These are phyloP conservation scores for Melampsora abietis-canadensis DNA, from an alignment of 1,284 basidiomycete species.

Conservation along the genomic window DNA sequence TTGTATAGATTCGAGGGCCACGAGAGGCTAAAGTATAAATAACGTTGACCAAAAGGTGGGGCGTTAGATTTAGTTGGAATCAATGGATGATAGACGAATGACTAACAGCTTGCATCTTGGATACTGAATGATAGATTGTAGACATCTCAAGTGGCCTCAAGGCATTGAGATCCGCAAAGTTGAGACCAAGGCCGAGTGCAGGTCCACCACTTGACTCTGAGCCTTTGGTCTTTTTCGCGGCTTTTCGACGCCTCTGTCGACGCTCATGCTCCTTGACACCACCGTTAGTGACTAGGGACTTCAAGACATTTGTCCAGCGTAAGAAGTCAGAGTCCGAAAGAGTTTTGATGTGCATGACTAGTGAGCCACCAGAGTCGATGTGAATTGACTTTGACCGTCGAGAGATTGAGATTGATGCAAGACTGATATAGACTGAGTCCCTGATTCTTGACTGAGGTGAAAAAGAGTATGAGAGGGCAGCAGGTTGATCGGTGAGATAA, in stretches of 20 bases:
- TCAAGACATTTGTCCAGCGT: conserved; percentile 27
- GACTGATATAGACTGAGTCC: conserved; percentile 38
- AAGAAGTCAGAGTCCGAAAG: conserved; percentile 26
- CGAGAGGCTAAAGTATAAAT: conserved; percentile 15
- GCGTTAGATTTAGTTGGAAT: not conserved
- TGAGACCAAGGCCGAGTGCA: conserved; percentile 6
- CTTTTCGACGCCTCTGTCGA: conserved; percentile 14
- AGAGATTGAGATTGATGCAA: conserved; percentile 39
- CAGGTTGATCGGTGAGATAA: conserved; percentile 36
- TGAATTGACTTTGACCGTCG: conserved; percentile 34
- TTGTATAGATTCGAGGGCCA: conserved; percentile 31
- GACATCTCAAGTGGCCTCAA: conserved; percentile 22
- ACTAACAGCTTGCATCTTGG: conserved; percentile 38
- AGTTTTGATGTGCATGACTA: conserved; percentile 43
- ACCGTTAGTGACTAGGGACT: conserved; percentile 25
- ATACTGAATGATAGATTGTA: conserved; percentile 32
- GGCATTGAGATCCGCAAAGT: conserved; percentile 1
- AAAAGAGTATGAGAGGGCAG: conserved; percentile 40
- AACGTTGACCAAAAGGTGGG: not conserved
- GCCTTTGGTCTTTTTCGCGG: not conserved
- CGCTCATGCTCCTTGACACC: conserved; percentile 15
- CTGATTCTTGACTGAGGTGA: conserved; percentile 38
- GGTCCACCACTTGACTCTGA: conserved; percentile 13
- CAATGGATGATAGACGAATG: not conserved
- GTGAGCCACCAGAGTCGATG: conserved; percentile 40